These are phyloP conservation scores for Dictyostelium firmibasis DNA, from an alignment of 78 protist genomes.

Conservation along the genomic window DNA sequence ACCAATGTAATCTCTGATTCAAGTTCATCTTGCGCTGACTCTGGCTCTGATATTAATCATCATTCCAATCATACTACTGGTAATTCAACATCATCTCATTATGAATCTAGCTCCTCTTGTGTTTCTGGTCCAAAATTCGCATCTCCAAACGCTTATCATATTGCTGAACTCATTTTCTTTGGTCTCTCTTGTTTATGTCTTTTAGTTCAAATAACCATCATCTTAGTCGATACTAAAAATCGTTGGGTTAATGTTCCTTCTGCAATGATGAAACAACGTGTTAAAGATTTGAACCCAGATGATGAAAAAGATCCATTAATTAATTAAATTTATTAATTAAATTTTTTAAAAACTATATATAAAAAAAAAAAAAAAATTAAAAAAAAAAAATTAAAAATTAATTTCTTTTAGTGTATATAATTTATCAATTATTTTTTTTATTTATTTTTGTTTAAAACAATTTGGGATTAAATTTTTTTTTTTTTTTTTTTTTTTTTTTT, in stretches of 20 bases:
- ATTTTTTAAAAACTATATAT: background rate
- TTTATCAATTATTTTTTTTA: background rate
- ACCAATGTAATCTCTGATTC: background rate
- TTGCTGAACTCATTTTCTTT: slow-evolving; percentile 6
- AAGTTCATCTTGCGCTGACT: background rate
- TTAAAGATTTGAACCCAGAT: background rate
- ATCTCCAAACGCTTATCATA: background rate
- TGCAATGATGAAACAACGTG: slow-evolving; percentile 26
- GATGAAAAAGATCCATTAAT: background rate
- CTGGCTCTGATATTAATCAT: background rate
- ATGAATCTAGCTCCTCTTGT: background rate
- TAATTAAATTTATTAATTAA: background rate
- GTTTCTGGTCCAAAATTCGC: background rate
- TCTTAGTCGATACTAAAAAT: slow-evolving; percentile 26
- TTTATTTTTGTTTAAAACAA: background rate
- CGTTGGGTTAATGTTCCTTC: slow-evolving; percentile 48
- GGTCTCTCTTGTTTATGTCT: slow-evolving; percentile 34
- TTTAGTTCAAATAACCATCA: background rate
- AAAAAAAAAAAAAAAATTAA: background rate
- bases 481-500: too few relatives aligned
- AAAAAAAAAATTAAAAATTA: background rate
- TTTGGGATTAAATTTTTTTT: too few relatives aligned
- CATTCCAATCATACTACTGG: background rate
- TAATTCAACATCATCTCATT: background rate
- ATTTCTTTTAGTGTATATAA: too few relatives aligned